A percentile compares a stretch with the other conserved stretches of the same genome.
These are phyloP conservation scores for Penicillium herquei DNA, from an alignment of 495 filamentous ascomycete genomes.

Conservation along the genomic window DNA sequence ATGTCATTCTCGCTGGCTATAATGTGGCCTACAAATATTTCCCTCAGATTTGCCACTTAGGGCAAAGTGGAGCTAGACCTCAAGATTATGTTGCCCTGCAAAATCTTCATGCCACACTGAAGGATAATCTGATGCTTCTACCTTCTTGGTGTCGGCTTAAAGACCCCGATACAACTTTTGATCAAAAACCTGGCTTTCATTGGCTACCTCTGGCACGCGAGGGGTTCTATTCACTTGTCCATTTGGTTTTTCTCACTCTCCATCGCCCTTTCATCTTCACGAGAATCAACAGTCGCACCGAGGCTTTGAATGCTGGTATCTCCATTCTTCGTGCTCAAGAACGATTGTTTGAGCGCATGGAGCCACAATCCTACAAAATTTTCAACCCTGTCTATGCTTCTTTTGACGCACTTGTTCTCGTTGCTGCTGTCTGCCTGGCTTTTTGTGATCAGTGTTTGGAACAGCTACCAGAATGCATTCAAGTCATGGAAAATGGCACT, in stretches of 20 bases:
- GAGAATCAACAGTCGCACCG: slow-evolving; percentile 44
- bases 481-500: slow-evolving; percentile 53
- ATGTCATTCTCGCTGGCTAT: slow-evolving; percentile 21
- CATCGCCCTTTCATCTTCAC: slow-evolving; percentile 65
- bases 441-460: slow-evolving; percentile 49
- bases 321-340: slow-evolving; percentile 55
- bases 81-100: slow-evolving; percentile 54
- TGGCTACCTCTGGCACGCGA: slow-evolving; percentile 52
- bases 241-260: slow-evolving; percentile 57
- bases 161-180: slow-evolving; percentile 56
- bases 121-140: slow-evolving; percentile 43
- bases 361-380: slow-evolving; percentile 54
- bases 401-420: slow-evolving; percentile 61
- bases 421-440: slow-evolving; percentile 56
- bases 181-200: slow-evolving; percentile 43
- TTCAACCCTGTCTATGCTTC: slow-evolving; percentile 56
- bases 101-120: slow-evolving; percentile 48
- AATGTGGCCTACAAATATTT: slow-evolving; percentile 23
- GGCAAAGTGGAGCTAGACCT: slow-evolving; percentile 50
- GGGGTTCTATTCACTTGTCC: slow-evolving; percentile 43
- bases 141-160: slow-evolving; percentile 52
- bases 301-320: slow-evolving; percentile 54
- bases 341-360: slow-evolving; percentile 46
- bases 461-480: slow-evolving; percentile 37
- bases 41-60: slow-evolving; percentile 32